A percentile compares a stretch with the other conserved stretches of the same genome.
phyloP scores from a whole-genome alignment of 1,284 basidiomycete genomes.

The Cryptococcus hybrid region DNA sequence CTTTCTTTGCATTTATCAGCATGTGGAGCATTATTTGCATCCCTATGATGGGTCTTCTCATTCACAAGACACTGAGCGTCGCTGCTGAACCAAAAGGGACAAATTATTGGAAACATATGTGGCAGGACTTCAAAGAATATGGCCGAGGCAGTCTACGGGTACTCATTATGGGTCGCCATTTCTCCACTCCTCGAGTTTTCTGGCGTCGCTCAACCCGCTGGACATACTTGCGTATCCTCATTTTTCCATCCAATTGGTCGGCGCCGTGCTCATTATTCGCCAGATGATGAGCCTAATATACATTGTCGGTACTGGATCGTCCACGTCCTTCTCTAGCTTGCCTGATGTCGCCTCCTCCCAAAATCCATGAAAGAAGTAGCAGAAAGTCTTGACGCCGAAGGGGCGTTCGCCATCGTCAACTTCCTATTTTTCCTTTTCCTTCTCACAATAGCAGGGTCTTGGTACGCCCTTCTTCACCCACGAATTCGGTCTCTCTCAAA shows the following conservation, averaged over 20 bases:
- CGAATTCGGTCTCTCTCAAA: neutral
- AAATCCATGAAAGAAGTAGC: constrained; percentile 2
- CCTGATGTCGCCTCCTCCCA: constrained; percentile 6
- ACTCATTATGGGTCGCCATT: constrained; percentile 1
- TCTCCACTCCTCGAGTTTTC: constrained; percentile 1
- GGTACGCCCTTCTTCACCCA: constrained; percentile 12
- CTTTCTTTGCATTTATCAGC: constrained; percentile 14
- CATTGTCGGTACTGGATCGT: constrained; percentile 3
- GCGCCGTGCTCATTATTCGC: constrained; percentile 6
- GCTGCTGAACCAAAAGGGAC: neutral
- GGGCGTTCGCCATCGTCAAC: constrained; percentile 8
- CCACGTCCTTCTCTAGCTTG: constrained; percentile 5
- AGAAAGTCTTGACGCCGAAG: neutral
- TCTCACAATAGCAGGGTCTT: constrained; percentile 5
- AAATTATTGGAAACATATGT: neutral
- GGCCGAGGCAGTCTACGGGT: neutral
- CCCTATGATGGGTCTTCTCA: constrained; percentile 5
- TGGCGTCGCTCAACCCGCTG: constrained; percentile 1
- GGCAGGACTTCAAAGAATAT: neutral
- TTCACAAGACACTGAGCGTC: constrained; percentile 7
- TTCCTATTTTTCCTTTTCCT: constrained; percentile 11
- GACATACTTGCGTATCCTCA: constrained; percentile 3
- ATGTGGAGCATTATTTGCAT: constrained; percentile 16
- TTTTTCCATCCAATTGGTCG: constrained; percentile 6
- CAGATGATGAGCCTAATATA: constrained; percentile 12